A percentile compares a stretch with the other conserved stretches of the same genome.
phyloP scores from a whole-genome alignment of 2,329 filamentous ascomycete genomes.

The Penicillium sp. region DNA sequence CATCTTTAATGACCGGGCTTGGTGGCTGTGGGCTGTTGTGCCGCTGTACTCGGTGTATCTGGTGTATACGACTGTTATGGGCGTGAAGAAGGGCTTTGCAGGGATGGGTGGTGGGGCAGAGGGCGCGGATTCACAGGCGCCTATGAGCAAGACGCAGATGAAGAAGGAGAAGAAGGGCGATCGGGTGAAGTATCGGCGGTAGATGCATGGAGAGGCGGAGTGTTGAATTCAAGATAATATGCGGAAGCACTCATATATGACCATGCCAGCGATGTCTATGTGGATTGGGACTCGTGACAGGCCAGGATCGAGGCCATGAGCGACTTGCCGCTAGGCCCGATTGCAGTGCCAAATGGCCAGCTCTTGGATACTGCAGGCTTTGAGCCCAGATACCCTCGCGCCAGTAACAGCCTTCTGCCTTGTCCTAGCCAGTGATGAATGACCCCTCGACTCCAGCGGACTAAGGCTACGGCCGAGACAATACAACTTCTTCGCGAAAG shows the following conservation, averaged over 20 bases:
- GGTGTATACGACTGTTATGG: constrained; percentile 49
- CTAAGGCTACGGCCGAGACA: neutral
- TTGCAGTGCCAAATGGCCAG: neutral
- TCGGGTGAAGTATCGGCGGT: constrained; percentile 22
- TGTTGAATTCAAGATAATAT: neutral
- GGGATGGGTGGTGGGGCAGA: constrained; percentile 43
- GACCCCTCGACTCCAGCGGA: neutral
- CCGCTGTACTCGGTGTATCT: constrained; percentile 52
- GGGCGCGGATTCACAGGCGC: constrained; percentile 20
- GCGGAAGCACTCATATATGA: neutral
- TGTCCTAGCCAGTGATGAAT: neutral
- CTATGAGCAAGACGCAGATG: constrained; percentile 54
- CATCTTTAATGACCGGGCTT: constrained; percentile 77
- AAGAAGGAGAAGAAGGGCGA: constrained; percentile 56
- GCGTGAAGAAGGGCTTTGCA: constrained; percentile 47
- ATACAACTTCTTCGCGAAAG: neutral
- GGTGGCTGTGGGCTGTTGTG: constrained; percentile 62
- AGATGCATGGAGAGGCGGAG: neutral
- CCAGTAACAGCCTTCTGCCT: no score
- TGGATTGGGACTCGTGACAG: neutral
- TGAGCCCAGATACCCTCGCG: neutral
- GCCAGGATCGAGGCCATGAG: neutral
- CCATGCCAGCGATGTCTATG: neutral
- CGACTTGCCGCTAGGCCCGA: neutral
- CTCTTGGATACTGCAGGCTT: neutral